Evolutionary conservation across 169 alveolate genomes (phyloP), one percentile per base, ranked within the genome.

Genomic region (Plasmodium vivax): DNA sequence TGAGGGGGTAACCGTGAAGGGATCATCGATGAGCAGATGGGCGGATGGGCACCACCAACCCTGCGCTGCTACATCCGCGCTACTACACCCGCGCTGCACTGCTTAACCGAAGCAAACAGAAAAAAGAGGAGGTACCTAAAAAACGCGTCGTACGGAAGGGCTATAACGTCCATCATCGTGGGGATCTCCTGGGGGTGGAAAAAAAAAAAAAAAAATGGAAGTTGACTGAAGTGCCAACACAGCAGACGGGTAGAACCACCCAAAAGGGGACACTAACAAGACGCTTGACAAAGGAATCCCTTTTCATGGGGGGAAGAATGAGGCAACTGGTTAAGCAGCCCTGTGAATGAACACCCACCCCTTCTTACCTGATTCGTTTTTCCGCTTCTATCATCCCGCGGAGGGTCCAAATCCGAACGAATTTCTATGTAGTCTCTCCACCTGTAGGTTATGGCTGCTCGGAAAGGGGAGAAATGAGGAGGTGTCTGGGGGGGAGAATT

Each of bases 361-460:
- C n/a, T n/a, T n/a, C 45, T 38, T 38, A 38, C 45, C 45, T 38
- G 45, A 38, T 38, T 38, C 45, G 45, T 38, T 8, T 38, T 5
- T 38, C 6, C 45, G 8, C 6, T 1, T 38, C 6, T 38, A 38
- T 38, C 2, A 8, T 38, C 38, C 23, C 19, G n/a, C 7, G 14
- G 34, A 19, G 30, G 56, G 1, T 27, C 16, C 56, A 43, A 3
- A 3, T 81, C 32, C 4, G 87, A 47, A n/a, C 19, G 41, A 47
- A 81, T 81, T 81, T 81, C 30, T n/a, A 43, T 43, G 74, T 43
- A 38, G 16, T 45, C 72, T 9, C 87, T 81, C 87, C 87, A 81
- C 38, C 56, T 81, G 41, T 41, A 81, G 7, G 56, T 27, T n/a
- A 36, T 45, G 14, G 56, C 73, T 81, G 34, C 14, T 81, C 23